Evolutionary conservation across 2,329 filamentous ascomycete genomes (phyloP).

Genomic region (Nemania bipapillata): DNA sequence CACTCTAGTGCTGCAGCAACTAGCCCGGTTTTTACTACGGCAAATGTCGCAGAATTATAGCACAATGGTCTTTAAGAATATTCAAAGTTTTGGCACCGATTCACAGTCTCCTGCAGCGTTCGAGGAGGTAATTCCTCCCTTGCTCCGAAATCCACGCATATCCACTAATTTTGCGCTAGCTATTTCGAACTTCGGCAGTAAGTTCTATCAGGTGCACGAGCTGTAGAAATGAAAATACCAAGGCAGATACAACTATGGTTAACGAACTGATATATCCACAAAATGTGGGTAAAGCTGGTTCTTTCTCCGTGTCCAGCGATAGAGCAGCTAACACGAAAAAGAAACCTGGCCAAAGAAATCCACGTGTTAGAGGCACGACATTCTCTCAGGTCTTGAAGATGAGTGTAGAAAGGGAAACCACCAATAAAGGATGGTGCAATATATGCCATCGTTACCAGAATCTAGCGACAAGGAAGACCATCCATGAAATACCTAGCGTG

Average conservation of each 20-base stretch:
- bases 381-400: slow-evolving; percentile 94
- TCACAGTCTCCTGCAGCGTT: slow-evolving; percentile 56
- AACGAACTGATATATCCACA: slow-evolving; percentile 87
- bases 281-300: slow-evolving; percentile 52
- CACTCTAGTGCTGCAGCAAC: slow-evolving; percentile 83
- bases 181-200: slow-evolving; percentile 75
- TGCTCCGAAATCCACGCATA: not conserved
- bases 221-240: slow-evolving; percentile 86
- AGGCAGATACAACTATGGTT: slow-evolving; percentile 80
- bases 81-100: slow-evolving; percentile 54
- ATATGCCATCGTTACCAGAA: slow-evolving; percentile 91
- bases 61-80: slow-evolving; percentile 68
- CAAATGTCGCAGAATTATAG: slow-evolving; percentile 82
- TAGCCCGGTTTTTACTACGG: slow-evolving; percentile 86
- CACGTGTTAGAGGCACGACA: slow-evolving; percentile 66
- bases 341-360: slow-evolving; percentile 62
- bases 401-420: slow-evolving; percentile 88
- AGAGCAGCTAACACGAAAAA: slow-evolving; percentile 48
- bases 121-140: slow-evolving; percentile 67
- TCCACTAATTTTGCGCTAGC: slow-evolving; percentile 48
- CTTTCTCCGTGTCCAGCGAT: slow-evolving; percentile 34
- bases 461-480: slow-evolving; percentile 83
- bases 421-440: slow-evolving; percentile 91
- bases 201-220: slow-evolving; percentile 84
- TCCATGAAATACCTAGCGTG: slow-evolving; percentile 84